These are phyloP conservation scores for Fraxinus baroniana DNA, from an alignment of 305 asterid species.

Conservation along the genomic window DNA sequence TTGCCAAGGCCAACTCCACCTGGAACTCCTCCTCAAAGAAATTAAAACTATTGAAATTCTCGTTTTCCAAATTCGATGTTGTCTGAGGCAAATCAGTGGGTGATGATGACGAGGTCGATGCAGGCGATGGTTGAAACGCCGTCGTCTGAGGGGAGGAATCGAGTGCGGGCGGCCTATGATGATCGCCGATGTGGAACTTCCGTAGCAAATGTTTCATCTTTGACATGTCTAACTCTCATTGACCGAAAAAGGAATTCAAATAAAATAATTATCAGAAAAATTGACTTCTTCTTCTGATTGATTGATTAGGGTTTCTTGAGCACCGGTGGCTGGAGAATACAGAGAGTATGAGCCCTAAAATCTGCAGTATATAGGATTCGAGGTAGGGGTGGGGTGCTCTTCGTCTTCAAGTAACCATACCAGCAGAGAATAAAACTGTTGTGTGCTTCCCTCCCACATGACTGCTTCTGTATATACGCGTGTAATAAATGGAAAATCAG, in stretches of 20 bases:
- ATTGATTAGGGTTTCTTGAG: slow-evolving; percentile 24
- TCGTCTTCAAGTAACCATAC: slow-evolving; percentile 33
- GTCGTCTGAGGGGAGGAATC: slow-evolving; percentile 22
- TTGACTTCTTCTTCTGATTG: slow-evolving; percentile 17
- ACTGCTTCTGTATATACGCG: background rate
- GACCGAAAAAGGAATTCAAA: background rate
- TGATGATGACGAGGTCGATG: slow-evolving; percentile 17
- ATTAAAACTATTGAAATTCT: slow-evolving; percentile 33
- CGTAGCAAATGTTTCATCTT: slow-evolving; percentile 79
- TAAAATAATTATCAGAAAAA: background rate
- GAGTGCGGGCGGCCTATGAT: slow-evolving; percentile 15
- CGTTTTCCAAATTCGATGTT: slow-evolving; percentile 12
- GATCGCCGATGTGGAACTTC: slow-evolving; percentile 79
- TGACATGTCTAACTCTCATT: slow-evolving; percentile 11
- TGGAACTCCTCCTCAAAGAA: slow-evolving; percentile 73
- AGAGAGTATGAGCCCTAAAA: slow-evolving; percentile 22
- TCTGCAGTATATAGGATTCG: slow-evolving; percentile 25
- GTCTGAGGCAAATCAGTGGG: background rate
- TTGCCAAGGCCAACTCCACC: slow-evolving; percentile 55
- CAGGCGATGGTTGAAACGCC: slow-evolving; percentile 15
- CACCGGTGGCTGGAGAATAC: slow-evolving; percentile 36
- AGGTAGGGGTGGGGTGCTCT: slow-evolving; percentile 12
- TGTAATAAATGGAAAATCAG: background rate
- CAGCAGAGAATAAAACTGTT: slow-evolving; percentile 22
- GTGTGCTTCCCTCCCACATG: slow-evolving; percentile 24